Conservation (phyloP, 176 grass and related monocot species). For the Elymus sibiricus region DNA sequence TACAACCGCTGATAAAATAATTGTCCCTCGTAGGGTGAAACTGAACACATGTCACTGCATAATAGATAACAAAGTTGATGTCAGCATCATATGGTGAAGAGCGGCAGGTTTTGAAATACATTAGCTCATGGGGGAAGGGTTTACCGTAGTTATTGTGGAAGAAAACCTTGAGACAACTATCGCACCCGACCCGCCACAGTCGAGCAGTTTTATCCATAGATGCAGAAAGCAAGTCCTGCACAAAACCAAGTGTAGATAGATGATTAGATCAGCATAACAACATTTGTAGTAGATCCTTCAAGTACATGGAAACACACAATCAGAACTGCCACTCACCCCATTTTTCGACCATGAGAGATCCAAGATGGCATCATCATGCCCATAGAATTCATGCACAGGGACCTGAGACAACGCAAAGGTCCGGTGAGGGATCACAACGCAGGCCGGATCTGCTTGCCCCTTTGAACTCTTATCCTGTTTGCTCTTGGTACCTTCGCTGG, state of each 20-base stretch:
- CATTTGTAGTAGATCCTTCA: conserved; percentile 14
- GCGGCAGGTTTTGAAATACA: conserved; percentile 1
- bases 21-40: conserved; percentile 68
- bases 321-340: conserved; percentile 46
- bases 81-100: background rate
- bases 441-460: conserved; percentile 47
- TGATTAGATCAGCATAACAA: conserved; percentile 29
- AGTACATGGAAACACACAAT: background rate
- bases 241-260: conserved; percentile 16
- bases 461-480: conserved; percentile 46
- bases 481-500: conserved; percentile 46
- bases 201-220: conserved; percentile 92
- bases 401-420: conserved; percentile 57
- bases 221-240: conserved; percentile 69
- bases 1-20: conserved; percentile 77
- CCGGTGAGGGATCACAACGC: conserved; percentile 68
- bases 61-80: conserved; percentile 30
- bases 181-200: conserved; percentile 64
- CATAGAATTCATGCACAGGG: conserved; percentile 72
- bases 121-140: background rate
- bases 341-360: conserved; percentile 89
- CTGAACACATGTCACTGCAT: conserved; percentile 87
- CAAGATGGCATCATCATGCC: conserved; percentile 68
- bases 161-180: conserved; percentile 81
- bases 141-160: conserved; percentile 77